Percentiles rank a stretch among this genome's conserved stretches.
These are phyloP conservation scores for Tuber indicum DNA, from an alignment of 495 filamentous ascomycete species.

Conservation along the genomic window DNA sequence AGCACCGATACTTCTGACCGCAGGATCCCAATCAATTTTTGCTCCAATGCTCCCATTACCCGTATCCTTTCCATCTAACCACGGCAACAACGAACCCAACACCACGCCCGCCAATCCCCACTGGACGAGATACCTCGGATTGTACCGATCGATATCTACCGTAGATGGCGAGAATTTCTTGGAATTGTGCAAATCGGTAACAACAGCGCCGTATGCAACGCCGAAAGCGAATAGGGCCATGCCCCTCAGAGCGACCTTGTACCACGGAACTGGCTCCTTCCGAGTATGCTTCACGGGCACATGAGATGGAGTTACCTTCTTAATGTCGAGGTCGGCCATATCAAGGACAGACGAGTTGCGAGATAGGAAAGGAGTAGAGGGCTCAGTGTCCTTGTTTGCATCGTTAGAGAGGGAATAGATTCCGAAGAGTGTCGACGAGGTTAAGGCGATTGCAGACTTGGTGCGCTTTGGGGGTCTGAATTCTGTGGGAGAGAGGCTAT, in stretches of 20 bases:
- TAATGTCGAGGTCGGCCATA: constrained; percentile 28
- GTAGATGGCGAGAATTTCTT: constrained; percentile 55
- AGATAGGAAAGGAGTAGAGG: constrained; percentile 40
- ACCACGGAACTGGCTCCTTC: neutral
- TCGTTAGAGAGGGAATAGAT: constrained; percentile 66
- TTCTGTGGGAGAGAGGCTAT: constrained; percentile 16
- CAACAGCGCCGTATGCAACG: constrained; percentile 73
- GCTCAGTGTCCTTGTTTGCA: constrained; percentile 38
- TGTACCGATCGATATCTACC: constrained; percentile 44
- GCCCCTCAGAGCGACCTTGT: constrained; percentile 45
- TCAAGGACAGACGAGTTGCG: constrained; percentile 26
- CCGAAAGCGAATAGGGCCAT: constrained; percentile 73
- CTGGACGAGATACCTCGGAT: constrained; percentile 63
- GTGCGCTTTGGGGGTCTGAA: constrained; percentile 51
- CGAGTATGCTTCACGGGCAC: neutral
- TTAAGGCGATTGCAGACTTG: constrained; percentile 77
- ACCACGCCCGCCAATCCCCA: constrained; percentile 77
- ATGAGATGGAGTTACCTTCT: neutral
- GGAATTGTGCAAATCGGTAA: constrained; percentile 72
- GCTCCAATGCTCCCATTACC: constrained; percentile 1
- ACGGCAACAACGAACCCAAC: constrained; percentile 73
- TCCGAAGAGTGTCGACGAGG: constrained; percentile 78
- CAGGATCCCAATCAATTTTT: constrained; percentile 70
- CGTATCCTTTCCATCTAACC: constrained; percentile 59
- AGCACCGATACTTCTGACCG: constrained; percentile 79